Percentiles rank a stretch among this genome's conserved stretches.
phyloP scores from a whole-genome alignment of 2,329 filamentous ascomycete genomes.

The Venturia aucupariae region DNA sequence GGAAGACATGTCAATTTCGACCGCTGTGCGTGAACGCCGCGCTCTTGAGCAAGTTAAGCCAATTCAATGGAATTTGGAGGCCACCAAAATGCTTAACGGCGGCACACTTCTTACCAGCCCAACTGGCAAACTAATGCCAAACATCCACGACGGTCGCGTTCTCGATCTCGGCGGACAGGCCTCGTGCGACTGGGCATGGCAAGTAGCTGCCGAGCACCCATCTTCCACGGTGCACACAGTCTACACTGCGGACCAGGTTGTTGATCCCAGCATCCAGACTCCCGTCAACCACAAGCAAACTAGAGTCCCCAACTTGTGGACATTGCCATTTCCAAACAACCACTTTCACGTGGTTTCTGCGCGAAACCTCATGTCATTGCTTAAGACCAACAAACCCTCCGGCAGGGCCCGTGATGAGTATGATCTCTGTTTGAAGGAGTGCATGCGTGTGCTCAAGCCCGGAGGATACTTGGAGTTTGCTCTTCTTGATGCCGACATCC shows the following conservation, averaged over 20 bases:
- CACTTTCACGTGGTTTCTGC: slow-evolving; percentile 91
- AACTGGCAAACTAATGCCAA: slow-evolving; percentile 45
- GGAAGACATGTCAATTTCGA: slow-evolving; percentile 38
- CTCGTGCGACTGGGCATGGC: slow-evolving; percentile 92
- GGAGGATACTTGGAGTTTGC: slow-evolving; percentile 89
- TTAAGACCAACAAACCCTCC: slow-evolving; percentile 52
- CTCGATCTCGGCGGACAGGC: slow-evolving; percentile 81
- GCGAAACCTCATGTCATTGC: slow-evolving; percentile 72
- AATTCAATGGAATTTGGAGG: slow-evolving; percentile 54
- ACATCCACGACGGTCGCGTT: slow-evolving; percentile 53
- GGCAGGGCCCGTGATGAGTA: slow-evolving; percentile 58
- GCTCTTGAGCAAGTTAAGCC: slow-evolving; percentile 61
- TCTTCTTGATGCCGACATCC: slow-evolving; percentile 80
- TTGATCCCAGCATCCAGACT: slow-evolving; percentile 46
- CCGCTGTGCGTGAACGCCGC: slow-evolving; percentile 66
- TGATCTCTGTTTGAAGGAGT: slow-evolving; percentile 75
- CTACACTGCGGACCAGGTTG: slow-evolving; percentile 45
- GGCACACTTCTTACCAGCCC: slow-evolving; percentile 51
- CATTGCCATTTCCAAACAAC: slow-evolving; percentile 73
- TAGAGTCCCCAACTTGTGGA: slow-evolving; percentile 65
- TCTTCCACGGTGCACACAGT: slow-evolving; percentile 83
- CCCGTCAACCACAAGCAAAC: slow-evolving; percentile 82
- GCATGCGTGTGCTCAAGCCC: slow-evolving; percentile 83
- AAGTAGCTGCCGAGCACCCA: slow-evolving; percentile 76
- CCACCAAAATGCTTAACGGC: slow-evolving; percentile 50